phyloP scores from a whole-genome alignment of 495 filamentous ascomycete genomes.

The Polyplosphaeria fusca region DNA sequence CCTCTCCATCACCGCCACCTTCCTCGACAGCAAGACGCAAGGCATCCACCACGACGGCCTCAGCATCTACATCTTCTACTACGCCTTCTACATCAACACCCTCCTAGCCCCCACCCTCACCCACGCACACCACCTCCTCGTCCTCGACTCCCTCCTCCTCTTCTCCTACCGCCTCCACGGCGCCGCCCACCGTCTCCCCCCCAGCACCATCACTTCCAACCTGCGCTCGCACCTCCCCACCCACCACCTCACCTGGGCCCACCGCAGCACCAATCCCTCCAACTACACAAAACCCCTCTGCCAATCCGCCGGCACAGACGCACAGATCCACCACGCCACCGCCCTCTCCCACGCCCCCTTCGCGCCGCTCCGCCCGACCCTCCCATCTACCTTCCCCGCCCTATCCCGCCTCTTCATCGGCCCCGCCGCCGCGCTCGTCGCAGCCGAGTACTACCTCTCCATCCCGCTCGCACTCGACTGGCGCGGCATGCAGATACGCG shows the following conservation, averaged over 20 bases:
- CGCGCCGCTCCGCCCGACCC: not conserved
- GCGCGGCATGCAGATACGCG: not conserved
- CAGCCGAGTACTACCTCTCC: not conserved
- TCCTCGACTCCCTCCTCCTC: conserved; percentile 8
- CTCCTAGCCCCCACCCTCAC: conserved; percentile 6
- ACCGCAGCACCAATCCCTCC: not conserved
- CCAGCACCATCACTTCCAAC: not conserved
- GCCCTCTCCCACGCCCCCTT: conserved; percentile 15
- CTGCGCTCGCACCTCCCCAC: not conserved
- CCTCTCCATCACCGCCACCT: conserved; percentile 6
- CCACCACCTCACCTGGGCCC: not conserved
- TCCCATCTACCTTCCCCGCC: not conserved
- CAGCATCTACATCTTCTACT: conserved; percentile 19
- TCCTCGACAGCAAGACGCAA: conserved; percentile 7
- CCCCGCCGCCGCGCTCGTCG: not conserved
- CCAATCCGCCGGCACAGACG: not conserved
- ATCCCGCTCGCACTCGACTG: conserved; percentile 3
- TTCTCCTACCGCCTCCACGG: conserved; percentile 13
- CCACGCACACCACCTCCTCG: not conserved
- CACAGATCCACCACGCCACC: not conserved
- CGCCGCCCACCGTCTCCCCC: not conserved
- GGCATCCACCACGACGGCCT: conserved; percentile 9
- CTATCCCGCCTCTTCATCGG: conserved; percentile 12
- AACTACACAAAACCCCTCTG: conserved; percentile 1
- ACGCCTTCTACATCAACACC: conserved; percentile 6